These are phyloP conservation scores for Suillus lakei DNA, from an alignment of 768 basidiomycete genomes.

Conservation along the genomic window DNA sequence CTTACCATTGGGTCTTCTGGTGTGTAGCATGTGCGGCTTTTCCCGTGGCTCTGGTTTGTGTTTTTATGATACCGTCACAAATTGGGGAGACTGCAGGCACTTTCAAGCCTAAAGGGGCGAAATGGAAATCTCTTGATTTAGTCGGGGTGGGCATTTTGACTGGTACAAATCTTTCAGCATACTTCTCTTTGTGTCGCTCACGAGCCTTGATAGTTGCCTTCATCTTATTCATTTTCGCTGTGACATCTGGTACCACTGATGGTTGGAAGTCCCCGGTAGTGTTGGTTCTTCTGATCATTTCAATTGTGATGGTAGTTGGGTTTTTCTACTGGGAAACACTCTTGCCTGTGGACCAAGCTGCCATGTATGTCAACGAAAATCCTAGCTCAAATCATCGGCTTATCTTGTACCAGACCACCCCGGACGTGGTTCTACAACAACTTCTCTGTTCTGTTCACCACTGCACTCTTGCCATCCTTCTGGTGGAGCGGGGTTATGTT, in stretches of 20 bases:
- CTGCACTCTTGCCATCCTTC: conserved; percentile 44
- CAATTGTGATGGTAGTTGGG: conserved; percentile 40
- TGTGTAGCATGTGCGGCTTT: conserved; percentile 45
- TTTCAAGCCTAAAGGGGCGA: conserved; percentile 6
- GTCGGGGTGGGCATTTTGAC: conserved; percentile 44
- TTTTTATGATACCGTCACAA: conserved; percentile 40
- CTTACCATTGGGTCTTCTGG: conserved; percentile 58
- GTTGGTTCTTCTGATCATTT: conserved; percentile 49
- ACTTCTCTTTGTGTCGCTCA: background rate
- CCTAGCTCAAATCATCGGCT: conserved; percentile 1
- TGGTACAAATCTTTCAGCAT: conserved; percentile 24
- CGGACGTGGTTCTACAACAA: conserved; percentile 47
- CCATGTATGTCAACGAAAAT: conserved; percentile 37
- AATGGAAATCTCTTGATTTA: conserved; percentile 40
- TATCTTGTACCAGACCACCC: conserved; percentile 37
- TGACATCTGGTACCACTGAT: conserved; percentile 48
- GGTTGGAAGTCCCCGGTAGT: conserved; percentile 54
- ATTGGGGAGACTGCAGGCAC: conserved; percentile 2
- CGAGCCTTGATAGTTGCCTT: conserved; percentile 23
- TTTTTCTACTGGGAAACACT: conserved; percentile 58
- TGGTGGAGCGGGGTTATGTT: conserved; percentile 45
- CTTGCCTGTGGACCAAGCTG: conserved; percentile 44
- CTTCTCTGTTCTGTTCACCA: conserved; percentile 41
- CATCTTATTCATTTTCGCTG: conserved; percentile 42
- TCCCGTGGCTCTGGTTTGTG: conserved; percentile 33